These are phyloP conservation scores for Candida sanyaensis DNA, from an alignment of 1,139 yeast species.

Conservation along the genomic window DNA sequence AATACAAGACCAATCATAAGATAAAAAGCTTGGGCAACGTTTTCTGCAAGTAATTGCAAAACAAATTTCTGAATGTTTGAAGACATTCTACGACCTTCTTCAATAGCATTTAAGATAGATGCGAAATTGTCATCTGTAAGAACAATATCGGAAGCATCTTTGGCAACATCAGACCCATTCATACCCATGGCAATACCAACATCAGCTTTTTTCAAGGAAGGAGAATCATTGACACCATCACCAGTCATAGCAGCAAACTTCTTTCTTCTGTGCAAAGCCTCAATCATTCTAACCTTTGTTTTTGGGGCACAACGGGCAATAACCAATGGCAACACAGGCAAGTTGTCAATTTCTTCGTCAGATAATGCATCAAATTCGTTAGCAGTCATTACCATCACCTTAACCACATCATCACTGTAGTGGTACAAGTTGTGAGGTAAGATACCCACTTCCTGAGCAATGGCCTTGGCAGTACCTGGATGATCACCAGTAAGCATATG, in stretches of 20 bases:
- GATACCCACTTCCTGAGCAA: constrained; percentile 85
- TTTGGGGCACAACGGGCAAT: constrained; percentile 87
- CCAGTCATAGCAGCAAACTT: constrained; percentile 86
- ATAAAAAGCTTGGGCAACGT: constrained; percentile 76
- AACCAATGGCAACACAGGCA: constrained; percentile 76
- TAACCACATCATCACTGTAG: constrained; percentile 61
- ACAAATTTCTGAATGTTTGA: constrained; percentile 81
- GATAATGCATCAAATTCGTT: constrained; percentile 65
- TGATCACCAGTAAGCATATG: constrained; percentile 90
- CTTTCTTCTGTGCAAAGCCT: constrained; percentile 72
- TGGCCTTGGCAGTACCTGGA: constrained; percentile 79
- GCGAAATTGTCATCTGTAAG: constrained; percentile 53
- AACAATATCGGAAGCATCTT: constrained; percentile 59
- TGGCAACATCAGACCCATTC: constrained; percentile 58
- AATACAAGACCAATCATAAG: constrained; percentile 74
- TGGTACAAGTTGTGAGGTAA: constrained; percentile 70
- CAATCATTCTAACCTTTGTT: constrained; percentile 82
- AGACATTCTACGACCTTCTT: constrained; percentile 83
- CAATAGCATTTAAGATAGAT: constrained; percentile 56
- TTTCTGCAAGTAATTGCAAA: constrained; percentile 73
- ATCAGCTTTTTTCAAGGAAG: constrained; percentile 77
- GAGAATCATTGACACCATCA: constrained; percentile 86
- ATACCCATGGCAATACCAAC: constrained; percentile 64
- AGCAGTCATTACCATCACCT: constrained; percentile 78
- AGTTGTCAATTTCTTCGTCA: constrained; percentile 63